Evolutionary conservation across 2,329 filamentous ascomycete species (phyloP).

Genomic region (Cladosporium oxysporum): DNA sequence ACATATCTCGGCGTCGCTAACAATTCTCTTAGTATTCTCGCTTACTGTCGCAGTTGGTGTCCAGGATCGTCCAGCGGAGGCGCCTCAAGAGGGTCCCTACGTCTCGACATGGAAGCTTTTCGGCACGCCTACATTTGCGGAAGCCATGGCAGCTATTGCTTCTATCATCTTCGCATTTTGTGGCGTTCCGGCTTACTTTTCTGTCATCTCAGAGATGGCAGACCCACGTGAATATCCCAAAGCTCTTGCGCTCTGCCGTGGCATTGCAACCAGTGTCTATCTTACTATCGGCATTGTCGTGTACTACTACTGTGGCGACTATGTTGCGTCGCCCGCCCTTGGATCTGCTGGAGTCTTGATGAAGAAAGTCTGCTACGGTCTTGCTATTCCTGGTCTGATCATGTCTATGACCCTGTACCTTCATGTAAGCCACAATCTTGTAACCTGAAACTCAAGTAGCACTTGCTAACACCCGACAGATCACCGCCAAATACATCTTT

Average conservation of each 20-base stretch:
- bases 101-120: conserved; percentile 35
- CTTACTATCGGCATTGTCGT: conserved; percentile 44
- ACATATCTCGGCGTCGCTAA: neutral
- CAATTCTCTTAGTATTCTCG: conserved; percentile 28
- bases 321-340: conserved; percentile 50
- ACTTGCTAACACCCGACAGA: neutral
- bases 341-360: conserved; percentile 47
- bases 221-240: conserved; percentile 38
- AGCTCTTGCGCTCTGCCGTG: conserved; percentile 35
- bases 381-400: conserved; percentile 30
- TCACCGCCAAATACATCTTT: conserved; percentile 34
- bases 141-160: conserved; percentile 23
- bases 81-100: conserved; percentile 34
- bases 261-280: conserved; percentile 34
- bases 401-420: conserved; percentile 31
- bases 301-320: conserved; percentile 51
- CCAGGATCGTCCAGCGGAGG: conserved; percentile 39
- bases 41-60: conserved; percentile 39
- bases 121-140: conserved; percentile 16
- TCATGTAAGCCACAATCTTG: conserved; percentile 7
- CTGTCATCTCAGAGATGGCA: conserved; percentile 44
- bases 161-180: conserved; percentile 43
- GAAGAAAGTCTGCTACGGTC: conserved; percentile 51
- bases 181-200: conserved; percentile 42
- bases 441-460: neutral